Conservation (phyloP, 768 basidiomycete species). For the Russula compacta region DNA sequence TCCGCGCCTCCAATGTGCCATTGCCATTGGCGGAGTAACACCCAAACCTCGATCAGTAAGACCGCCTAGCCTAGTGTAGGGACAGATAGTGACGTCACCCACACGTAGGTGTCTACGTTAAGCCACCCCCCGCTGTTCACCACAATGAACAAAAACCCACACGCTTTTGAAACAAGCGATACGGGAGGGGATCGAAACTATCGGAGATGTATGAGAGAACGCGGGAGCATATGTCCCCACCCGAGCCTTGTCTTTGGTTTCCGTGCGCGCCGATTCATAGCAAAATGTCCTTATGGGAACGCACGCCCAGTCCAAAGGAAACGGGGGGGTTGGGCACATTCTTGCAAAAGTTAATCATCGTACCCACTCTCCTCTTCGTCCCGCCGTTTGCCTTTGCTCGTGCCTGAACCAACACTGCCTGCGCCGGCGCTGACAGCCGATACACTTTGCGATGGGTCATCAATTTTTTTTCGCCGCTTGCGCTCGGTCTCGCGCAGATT, state of each 20-base stretch:
- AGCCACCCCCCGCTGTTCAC: too few relatives aligned
- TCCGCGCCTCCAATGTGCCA: too few relatives aligned
- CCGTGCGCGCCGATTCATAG: background rate
- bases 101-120: too few relatives aligned
- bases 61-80: too few relatives aligned
- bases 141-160: too few relatives aligned
- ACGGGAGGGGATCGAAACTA: background rate
- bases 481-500: constrained; percentile 53
- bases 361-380: constrained; percentile 5
- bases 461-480: constrained; percentile 37
- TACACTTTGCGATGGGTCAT: constrained; percentile 16
- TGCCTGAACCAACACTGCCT: background rate
- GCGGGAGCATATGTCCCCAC: background rate
- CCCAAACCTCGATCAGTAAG: too few relatives aligned
- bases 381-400: constrained; percentile 1
- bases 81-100: too few relatives aligned
- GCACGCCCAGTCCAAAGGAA: background rate
- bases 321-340: background rate
- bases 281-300: background rate
- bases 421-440: background rate
- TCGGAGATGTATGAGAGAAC: background rate
- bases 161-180: too few relatives aligned
- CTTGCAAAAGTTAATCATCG: constrained; percentile 1
- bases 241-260: background rate
- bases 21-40: too few relatives aligned